Conservation (phyloP, 1,284 basidiomycete species). For the Ganoderma lucidum region DNA sequence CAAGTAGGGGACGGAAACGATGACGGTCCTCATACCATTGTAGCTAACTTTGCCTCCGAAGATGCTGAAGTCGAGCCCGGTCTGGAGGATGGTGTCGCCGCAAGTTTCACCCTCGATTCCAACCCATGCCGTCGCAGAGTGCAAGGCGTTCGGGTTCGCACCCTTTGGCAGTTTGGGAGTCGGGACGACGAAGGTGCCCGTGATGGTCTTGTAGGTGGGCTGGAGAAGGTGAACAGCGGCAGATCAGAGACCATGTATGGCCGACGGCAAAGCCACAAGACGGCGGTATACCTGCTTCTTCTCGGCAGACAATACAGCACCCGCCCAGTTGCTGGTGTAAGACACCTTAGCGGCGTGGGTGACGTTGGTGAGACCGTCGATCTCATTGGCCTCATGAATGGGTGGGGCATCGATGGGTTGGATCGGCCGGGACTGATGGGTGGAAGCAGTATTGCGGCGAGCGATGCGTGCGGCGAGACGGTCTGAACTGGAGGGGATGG, state of each 20-base stretch:
- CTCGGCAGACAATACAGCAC: slow-evolving; percentile 30
- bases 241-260: neutral
- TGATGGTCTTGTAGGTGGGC: slow-evolving; percentile 40
- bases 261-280: neutral
- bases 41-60: slow-evolving; percentile 34
- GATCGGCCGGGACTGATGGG: neutral
- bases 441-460: slow-evolving; percentile 15
- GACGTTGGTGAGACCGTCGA: slow-evolving; percentile 17
- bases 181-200: slow-evolving; percentile 44
- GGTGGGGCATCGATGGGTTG: slow-evolving; percentile 4
- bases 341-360: slow-evolving; percentile 22
- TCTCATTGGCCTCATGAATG: too few species aligned
- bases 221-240: slow-evolving; percentile 10
- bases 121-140: slow-evolving; percentile 39
- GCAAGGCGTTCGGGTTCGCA: neutral
- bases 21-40: slow-evolving; percentile 13
- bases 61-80: slow-evolving; percentile 43
- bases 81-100: slow-evolving; percentile 32
- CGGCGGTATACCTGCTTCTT: slow-evolving; percentile 26
- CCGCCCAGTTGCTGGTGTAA: slow-evolving; percentile 40
- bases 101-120: slow-evolving; percentile 33
- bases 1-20: neutral
- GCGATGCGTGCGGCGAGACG: slow-evolving; percentile 30
- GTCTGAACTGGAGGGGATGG: slow-evolving; percentile 29
- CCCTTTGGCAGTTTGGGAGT: slow-evolving; percentile 24